Evolutionary conservation across 106 monocot species (phyloP).

Genomic region (Dendrobium nobile): DNA sequence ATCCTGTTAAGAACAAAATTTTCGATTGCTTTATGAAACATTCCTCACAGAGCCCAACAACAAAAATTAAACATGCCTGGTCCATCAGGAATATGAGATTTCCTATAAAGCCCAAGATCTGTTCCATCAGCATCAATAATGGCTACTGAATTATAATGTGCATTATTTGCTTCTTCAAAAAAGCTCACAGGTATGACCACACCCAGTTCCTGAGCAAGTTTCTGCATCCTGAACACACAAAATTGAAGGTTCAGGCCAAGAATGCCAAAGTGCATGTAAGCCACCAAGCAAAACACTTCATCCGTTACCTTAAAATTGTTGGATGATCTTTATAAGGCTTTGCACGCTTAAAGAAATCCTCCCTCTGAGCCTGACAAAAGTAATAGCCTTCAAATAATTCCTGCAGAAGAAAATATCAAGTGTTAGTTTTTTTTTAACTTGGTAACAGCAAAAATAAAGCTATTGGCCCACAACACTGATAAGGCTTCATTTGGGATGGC

Average conservation of each 20-base stretch:
- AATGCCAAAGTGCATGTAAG: not conserved
- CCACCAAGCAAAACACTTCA: not conserved
- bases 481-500: too few species aligned
- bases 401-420: conserved; percentile 20
- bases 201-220: conserved; percentile 86
- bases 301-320: conserved; percentile 60
- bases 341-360: conserved; percentile 70
- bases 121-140: conserved; percentile 89
- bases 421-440: not conserved
- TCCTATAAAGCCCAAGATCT: conserved; percentile 93
- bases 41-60: not conserved
- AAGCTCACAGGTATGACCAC: conserved; percentile 96
- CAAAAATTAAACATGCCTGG: conserved; percentile 47
- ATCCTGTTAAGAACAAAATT: conserved; percentile 40
- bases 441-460: too few species aligned
- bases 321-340: conserved; percentile 83
- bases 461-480: too few species aligned
- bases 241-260: not conserved
- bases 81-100: conserved; percentile 99
- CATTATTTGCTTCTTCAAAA: conserved; percentile 98
- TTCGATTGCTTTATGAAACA: not conserved
- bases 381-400: conserved; percentile 97
- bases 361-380: conserved; percentile 94
- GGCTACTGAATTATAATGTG: conserved; percentile 95
- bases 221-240: conserved; percentile 61